Evolutionary conservation across 345 rosid genomes (phyloP).

Genomic region (Streptanthus diversifolius): DNA sequence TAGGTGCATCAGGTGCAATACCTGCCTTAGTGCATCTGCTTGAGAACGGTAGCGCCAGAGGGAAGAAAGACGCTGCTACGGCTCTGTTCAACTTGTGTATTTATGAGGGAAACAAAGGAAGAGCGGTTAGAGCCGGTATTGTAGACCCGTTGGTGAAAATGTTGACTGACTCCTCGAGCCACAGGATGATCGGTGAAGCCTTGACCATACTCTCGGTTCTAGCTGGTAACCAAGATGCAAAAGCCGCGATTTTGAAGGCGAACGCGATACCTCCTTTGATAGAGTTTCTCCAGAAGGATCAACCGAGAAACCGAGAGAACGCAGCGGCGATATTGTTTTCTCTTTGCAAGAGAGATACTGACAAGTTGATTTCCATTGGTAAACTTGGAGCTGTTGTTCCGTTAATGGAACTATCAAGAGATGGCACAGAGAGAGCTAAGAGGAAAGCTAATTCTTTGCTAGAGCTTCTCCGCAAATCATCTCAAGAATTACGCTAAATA

Average conservation of each 20-base stretch:
- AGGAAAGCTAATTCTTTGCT: slow-evolving; percentile 72
- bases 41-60: slow-evolving; percentile 64
- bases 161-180: slow-evolving; percentile 57
- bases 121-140: slow-evolving; percentile 81
- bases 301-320: slow-evolving; percentile 73
- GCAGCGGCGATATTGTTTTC: slow-evolving; percentile 80
- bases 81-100: slow-evolving; percentile 88
- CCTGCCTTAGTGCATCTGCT: slow-evolving; percentile 74
- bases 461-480: slow-evolving; percentile 58
- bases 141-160: slow-evolving; percentile 58
- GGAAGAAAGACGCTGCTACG: slow-evolving; percentile 94
- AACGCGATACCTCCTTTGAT: slow-evolving; percentile 59
- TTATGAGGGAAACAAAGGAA: slow-evolving; percentile 82
- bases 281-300: slow-evolving; percentile 58
- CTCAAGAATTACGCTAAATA: slow-evolving; percentile 37
- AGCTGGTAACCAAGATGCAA: slow-evolving; percentile 72
- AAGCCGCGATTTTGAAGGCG: slow-evolving; percentile 59
- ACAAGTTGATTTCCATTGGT: slow-evolving; percentile 56
- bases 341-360: slow-evolving; percentile 79
- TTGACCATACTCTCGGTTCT: slow-evolving; percentile 75
- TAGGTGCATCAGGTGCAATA: slow-evolving; percentile 87
- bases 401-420: slow-evolving; percentile 68
- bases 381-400: slow-evolving; percentile 84
- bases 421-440: slow-evolving; percentile 91
- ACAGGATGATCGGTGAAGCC: slow-evolving; percentile 68